Conservation (phyloP, 805 yeast genomes). For the Priceomyces carsonii region DNA sequence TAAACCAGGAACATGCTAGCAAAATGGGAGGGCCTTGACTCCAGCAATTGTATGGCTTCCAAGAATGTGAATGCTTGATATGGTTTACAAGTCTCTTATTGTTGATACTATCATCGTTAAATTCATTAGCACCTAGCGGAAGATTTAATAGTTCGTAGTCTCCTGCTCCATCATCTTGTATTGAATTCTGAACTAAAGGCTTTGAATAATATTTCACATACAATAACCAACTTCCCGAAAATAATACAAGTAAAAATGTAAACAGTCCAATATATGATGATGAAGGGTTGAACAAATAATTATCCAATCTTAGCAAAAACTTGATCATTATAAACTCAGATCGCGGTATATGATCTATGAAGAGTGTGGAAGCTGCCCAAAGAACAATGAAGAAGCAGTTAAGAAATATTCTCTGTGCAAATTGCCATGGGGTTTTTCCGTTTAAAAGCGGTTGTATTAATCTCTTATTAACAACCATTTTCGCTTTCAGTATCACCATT, state of each 20-base stretch:
- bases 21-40: constrained; percentile 37
- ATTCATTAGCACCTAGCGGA: constrained; percentile 1
- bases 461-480: constrained; percentile 1
- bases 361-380: constrained; percentile 9
- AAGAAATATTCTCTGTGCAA: not conserved
- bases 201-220: constrained; percentile 11
- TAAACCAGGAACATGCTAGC: constrained; percentile 46
- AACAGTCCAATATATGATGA: constrained; percentile 8
- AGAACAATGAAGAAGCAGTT: constrained; percentile 6
- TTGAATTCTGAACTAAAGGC: not conserved
- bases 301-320: constrained; percentile 45
- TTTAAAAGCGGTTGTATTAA: constrained; percentile 3
- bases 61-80: constrained; percentile 4
- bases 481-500: not conserved
- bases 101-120: constrained; percentile 1
- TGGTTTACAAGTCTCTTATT: constrained; percentile 2
- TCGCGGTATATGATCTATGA: constrained; percentile 32
- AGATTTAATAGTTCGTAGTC: constrained; percentile 1
- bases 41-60: constrained; percentile 9
- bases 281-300: constrained; percentile 30
- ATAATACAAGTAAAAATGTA: constrained; percentile 15
- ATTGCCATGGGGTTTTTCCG: constrained; percentile 4
- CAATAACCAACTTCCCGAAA: constrained; percentile 20
- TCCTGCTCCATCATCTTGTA: not conserved
- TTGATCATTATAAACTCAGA: constrained; percentile 55